Evolutionary conservation across 2,329 filamentous ascomycete genomes (phyloP).

Genomic region (Colletotrichum agaves): DNA sequence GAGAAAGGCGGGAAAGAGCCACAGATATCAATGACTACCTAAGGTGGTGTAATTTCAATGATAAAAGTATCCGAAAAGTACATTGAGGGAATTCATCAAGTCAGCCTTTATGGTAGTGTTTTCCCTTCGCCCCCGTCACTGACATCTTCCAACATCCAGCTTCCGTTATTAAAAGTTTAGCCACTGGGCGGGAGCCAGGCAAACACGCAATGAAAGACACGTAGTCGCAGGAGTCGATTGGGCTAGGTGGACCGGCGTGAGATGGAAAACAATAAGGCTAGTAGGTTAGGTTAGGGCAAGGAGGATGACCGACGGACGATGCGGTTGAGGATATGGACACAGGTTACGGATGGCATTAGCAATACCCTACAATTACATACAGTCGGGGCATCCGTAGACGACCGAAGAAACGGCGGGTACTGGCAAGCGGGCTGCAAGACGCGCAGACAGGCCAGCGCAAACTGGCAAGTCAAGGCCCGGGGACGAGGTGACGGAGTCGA

Average conservation of each 20-base stretch:
- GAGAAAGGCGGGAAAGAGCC: slow-evolving; percentile 13
- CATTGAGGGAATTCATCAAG: background rate
- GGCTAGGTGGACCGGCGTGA: slow-evolving; percentile 12
- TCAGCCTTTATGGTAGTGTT: background rate
- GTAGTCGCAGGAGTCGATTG: slow-evolving; percentile 8
- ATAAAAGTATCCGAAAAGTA: background rate
- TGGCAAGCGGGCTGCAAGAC: slow-evolving; percentile 24
- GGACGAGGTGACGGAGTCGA: slow-evolving; percentile 24
- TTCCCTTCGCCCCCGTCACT: background rate
- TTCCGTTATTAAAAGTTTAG: background rate
- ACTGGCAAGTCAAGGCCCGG: slow-evolving; percentile 23
- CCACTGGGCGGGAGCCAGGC: slow-evolving; percentile 28
- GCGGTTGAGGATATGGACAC: background rate
- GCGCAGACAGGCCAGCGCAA: slow-evolving; percentile 12
- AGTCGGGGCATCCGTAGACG: slow-evolving; percentile 21
- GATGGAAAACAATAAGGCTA: slow-evolving; percentile 19
- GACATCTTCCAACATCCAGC: background rate
- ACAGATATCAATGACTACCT: background rate
- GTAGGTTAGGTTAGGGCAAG: slow-evolving; percentile 32
- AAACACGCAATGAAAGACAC: slow-evolving; percentile 17
- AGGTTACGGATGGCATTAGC: background rate
- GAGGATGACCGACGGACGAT: background rate
- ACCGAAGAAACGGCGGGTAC: slow-evolving; percentile 19
- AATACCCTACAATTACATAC: slow-evolving; percentile 1
- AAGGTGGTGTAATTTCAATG: background rate